Base-by-base conservation (phyloP, 164 flowering plant species). In the Nelumbo lutea region DNA sequence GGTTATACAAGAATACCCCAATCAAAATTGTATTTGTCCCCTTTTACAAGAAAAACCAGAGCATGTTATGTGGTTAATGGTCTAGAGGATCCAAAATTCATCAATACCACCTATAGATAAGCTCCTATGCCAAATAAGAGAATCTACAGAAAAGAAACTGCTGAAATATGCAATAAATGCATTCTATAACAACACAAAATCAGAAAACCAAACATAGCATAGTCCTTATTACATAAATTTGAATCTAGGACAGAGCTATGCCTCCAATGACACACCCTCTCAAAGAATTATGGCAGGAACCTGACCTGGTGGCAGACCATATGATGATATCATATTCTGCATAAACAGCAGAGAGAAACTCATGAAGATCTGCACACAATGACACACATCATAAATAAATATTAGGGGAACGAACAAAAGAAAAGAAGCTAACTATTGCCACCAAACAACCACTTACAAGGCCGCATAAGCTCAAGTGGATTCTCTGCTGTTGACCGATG, bases 241-340 rank as follows among this genome's bases (percentile, higher is more conserved):
- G 6, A 40, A 57, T 15, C 60, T 8, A 57, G 60, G 60, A 27
- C n/a, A 15, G n/a, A 27, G n/a, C n/a, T 15, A 7, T 27, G 27
- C 27, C 27, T 27, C 27, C 14, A 9, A 58, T 57, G 48, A 65
- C 9, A 50, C 50, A 47, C 59, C 47, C 42, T 55, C 40, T 15
- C 10, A 48, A 47, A 59, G 47, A 43, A 69, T 2, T 9, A 41
- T 46, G 47, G 51, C 4, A n/a, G 58, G 58, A 66, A 71, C 7
- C 79, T 69, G 15, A 92, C 99, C 92, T 88, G 73, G 98, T 96
- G 65, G 98, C 98, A 66, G 98, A 96, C 99, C 99, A 96, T 73
- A 96, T 96, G 66, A 93, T 89, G 70, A 96, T 90, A 80, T 96
- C 99, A 80, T 90, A 96, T 78, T 93, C 98, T 5, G 96, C 88